Evolutionary conservation across 768 basidiomycete genomes (phyloP).

Genomic region (Tylopilus subfusipes): DNA sequence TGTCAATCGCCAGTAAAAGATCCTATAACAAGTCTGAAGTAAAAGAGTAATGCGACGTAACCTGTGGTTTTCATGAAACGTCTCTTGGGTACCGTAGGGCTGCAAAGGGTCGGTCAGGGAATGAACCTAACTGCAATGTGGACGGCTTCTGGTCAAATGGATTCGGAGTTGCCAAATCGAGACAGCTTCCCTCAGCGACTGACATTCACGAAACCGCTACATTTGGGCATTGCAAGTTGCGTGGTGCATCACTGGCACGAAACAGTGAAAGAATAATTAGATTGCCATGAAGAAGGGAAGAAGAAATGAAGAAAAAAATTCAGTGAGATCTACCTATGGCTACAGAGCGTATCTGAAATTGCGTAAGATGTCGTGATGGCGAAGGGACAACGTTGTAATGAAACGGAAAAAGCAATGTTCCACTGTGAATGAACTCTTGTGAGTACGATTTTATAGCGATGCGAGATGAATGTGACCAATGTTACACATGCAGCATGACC

Average conservation of each 20-base stretch:
- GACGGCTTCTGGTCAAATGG: no score
- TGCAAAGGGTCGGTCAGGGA: background rate
- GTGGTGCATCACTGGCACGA: no score
- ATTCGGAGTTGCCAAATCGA: background rate
- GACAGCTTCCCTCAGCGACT: no score
- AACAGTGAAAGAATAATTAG: no score
- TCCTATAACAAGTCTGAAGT: background rate
- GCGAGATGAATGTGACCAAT: background rate
- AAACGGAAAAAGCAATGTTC: background rate
- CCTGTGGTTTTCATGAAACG: background rate
- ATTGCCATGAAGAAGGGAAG: background rate
- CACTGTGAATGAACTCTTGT: no score
- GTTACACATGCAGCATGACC: background rate
- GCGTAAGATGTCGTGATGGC: background rate
- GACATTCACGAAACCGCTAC: no score
- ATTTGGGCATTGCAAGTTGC: no score
- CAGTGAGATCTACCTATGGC: background rate
- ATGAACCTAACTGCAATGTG: background rate
- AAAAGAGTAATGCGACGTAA: background rate
- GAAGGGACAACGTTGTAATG: background rate
- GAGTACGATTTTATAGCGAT: no score
- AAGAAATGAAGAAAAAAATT: background rate
- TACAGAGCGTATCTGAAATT: background rate
- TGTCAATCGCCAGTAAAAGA: constrained; percentile 2
- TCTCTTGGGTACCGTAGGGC: background rate